These are phyloP conservation scores for Hypholoma sublateritium DNA, from an alignment of 768 basidiomycete genomes.

Conservation along the genomic window DNA sequence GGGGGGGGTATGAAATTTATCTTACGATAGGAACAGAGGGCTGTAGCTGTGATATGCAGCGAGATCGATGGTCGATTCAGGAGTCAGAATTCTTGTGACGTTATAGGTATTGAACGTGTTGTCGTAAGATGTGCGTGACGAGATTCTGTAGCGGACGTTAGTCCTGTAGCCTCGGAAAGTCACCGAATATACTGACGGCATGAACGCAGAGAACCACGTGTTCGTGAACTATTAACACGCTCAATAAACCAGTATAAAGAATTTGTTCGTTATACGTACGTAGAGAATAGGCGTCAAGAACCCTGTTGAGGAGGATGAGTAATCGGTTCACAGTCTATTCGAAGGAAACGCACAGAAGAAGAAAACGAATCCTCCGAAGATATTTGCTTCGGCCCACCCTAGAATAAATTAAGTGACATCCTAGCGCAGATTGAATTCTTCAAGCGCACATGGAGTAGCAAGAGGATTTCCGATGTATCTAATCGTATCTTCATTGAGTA, in stretches of 20 bases:
- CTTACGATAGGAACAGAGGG: slow-evolving; percentile 57
- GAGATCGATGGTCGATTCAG: slow-evolving; percentile 51
- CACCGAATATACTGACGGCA: slow-evolving; percentile 42
- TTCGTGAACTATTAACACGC: slow-evolving; percentile 50
- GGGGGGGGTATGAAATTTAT: background rate
- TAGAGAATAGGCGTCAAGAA: slow-evolving; percentile 59
- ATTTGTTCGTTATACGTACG: slow-evolving; percentile 23
- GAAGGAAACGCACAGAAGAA: slow-evolving; percentile 51
- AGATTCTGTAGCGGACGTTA: slow-evolving; percentile 37
- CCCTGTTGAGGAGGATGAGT: slow-evolving; percentile 31
- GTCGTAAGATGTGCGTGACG: slow-evolving; percentile 60
- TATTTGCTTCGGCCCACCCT: slow-evolving; percentile 76
- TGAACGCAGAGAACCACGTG: slow-evolving; percentile 50
- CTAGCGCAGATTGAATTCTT: background rate
- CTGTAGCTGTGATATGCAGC: slow-evolving; percentile 53
- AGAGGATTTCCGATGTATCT: slow-evolving; percentile 54
- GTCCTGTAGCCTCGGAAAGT: background rate
- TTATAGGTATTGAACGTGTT: slow-evolving; percentile 59
- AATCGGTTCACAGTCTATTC: background rate
- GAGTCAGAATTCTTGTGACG: slow-evolving; percentile 50
- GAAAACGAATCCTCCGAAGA: slow-evolving; percentile 56
- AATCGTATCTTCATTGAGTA: background rate
- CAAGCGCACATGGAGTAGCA: slow-evolving; percentile 38
- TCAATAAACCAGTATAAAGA: background rate
- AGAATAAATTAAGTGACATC: background rate